These are phyloP conservation scores for Cystobasidium onofrii DNA, from an alignment of 768 basidiomycete genomes.

Conservation along the genomic window DNA sequence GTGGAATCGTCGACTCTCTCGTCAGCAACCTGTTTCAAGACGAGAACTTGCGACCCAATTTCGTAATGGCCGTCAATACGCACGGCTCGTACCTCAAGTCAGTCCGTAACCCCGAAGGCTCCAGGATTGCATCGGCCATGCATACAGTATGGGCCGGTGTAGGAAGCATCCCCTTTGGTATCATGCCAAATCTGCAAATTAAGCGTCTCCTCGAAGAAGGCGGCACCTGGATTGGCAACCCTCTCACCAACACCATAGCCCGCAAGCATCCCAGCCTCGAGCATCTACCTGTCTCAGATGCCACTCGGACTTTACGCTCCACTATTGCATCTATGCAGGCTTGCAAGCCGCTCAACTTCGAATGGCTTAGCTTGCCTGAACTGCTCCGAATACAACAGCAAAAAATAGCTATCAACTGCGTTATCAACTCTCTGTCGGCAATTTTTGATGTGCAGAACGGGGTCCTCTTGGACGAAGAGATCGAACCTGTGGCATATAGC, in stretches of 20 bases:
- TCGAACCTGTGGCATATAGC: slow-evolving; percentile 51
- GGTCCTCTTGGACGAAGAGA: slow-evolving; percentile 53
- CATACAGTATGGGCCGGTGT: slow-evolving; percentile 63
- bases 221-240: slow-evolving; percentile 31
- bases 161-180: slow-evolving; percentile 67
- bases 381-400: slow-evolving; percentile 64
- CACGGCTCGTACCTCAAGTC: slow-evolving; percentile 65
- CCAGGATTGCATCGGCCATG: slow-evolving; percentile 39
- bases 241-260: slow-evolving; percentile 38
- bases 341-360: slow-evolving; percentile 53
- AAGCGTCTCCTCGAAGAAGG: slow-evolving; percentile 21
- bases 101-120: slow-evolving; percentile 30
- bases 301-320: slow-evolving; percentile 52
- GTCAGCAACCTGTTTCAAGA: slow-evolving; percentile 63
- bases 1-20: slow-evolving; percentile 80
- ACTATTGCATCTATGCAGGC: slow-evolving; percentile 61
- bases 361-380: slow-evolving; percentile 60
- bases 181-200: slow-evolving; percentile 60
- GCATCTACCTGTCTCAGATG: slow-evolving; percentile 33
- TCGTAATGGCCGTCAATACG: slow-evolving; percentile 72
- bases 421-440: slow-evolving; percentile 79
- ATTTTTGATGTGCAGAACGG: slow-evolving; percentile 73
- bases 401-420: slow-evolving; percentile 71
- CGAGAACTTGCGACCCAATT: slow-evolving; percentile 58
- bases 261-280: slow-evolving; percentile 33